These are phyloP conservation scores for Selaginella moellendorffii DNA, from an alignment of 75 land plant species.

Conservation along the genomic window DNA sequence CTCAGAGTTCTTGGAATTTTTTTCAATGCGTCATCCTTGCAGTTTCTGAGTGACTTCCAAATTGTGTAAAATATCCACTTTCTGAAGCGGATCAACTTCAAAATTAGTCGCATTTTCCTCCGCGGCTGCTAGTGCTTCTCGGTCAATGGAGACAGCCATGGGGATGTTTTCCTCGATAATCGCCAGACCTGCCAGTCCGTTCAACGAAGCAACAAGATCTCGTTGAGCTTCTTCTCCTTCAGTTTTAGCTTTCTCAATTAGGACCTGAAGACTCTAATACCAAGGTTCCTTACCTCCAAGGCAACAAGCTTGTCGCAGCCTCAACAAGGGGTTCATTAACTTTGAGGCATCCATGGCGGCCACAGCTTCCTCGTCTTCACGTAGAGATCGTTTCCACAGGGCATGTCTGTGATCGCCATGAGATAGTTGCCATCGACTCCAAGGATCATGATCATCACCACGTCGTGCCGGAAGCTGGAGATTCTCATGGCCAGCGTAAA, in stretches of 20 bases:
- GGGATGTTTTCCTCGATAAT: constrained; percentile 45
- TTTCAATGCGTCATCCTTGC: background rate
- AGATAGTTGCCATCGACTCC: too few species aligned
- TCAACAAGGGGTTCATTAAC: constrained; percentile 57
- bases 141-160: constrained; percentile 54
- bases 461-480: too few species aligned
- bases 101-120: constrained; percentile 66
- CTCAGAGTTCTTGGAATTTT: constrained; percentile 22
- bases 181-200: constrained; percentile 88
- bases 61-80: constrained; percentile 77
- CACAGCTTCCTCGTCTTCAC: too few species aligned
- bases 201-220: constrained; percentile 52
- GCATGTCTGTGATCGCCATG: too few species aligned
- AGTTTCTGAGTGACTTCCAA: constrained; percentile 22
- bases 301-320: constrained; percentile 96
- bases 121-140: constrained; percentile 53
- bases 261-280: constrained; percentile 36
- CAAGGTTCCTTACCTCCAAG: constrained; percentile 34
- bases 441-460: too few species aligned
- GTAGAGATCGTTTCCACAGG: too few species aligned
- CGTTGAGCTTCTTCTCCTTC: constrained; percentile 98
- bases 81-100: constrained; percentile 78
- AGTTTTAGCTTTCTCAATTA: constrained; percentile 62
- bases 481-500: too few species aligned
- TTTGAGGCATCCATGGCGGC: constrained; percentile 68